A percentile compares a stretch with the other conserved stretches of the same genome.
Evolutionary conservation across 129 eudicot genomes (phyloP).

Genomic region (Lactuca saligna): DNA sequence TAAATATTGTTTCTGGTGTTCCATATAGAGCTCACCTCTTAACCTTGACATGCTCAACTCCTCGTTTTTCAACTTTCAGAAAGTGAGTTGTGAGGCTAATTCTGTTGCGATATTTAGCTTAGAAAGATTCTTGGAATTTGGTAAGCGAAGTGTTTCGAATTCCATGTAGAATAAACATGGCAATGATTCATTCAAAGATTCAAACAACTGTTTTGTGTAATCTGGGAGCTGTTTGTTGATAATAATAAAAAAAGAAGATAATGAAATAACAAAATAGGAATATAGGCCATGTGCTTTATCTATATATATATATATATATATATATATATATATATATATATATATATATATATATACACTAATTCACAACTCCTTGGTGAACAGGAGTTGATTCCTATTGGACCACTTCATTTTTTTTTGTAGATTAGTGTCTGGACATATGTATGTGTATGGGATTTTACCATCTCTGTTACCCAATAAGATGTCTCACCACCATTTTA

Average conservation of each 20-base stretch:
- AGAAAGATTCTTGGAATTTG: conserved; percentile 35
- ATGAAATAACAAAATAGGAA: neutral
- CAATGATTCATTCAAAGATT: conserved; percentile 27
- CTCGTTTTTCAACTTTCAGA: conserved; percentile 37
- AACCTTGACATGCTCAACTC: conserved; percentile 46
- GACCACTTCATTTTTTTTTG: too few relatives aligned
- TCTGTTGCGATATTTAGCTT: conserved; percentile 55
- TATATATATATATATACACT: too few relatives aligned
- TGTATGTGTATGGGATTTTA: too few relatives aligned
- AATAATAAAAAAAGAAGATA: conserved; percentile 6
- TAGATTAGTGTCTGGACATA: too few relatives aligned
- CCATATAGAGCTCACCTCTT: conserved; percentile 59
- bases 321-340: too few relatives aligned
- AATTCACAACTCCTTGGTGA: too few relatives aligned
- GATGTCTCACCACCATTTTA: too few relatives aligned
- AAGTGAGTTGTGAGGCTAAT: conserved; percentile 42
- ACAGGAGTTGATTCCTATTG: too few relatives aligned
- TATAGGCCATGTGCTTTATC: neutral
- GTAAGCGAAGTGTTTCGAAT: conserved; percentile 44
- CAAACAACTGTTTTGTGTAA: conserved; percentile 30
- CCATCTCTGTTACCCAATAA: too few relatives aligned
- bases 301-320: too few relatives aligned
- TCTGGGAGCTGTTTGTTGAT: conserved; percentile 66
- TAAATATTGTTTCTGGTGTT: conserved; percentile 53
- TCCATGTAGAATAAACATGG: conserved; percentile 46